Evolutionary conservation across 192 early-diverging fungal species (phyloP).

Genomic region (Spinellus fusiger): DNA sequence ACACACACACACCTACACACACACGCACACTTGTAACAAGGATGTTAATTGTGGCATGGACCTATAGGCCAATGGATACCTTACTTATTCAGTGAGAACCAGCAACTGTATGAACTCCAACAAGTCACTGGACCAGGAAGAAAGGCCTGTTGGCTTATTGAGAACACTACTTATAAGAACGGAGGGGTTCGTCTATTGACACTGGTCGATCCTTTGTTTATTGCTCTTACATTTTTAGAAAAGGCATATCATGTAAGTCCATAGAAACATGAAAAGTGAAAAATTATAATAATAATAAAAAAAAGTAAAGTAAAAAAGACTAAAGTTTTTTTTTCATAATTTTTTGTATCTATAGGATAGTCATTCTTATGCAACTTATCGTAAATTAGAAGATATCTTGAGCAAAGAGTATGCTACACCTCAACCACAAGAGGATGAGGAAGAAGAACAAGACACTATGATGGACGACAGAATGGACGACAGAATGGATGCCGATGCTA

Average conservation of each 20-base stretch:
- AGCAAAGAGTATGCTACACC: slow-evolving; percentile 4
- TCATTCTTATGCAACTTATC: not conserved
- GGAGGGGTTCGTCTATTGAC: slow-evolving; percentile 1
- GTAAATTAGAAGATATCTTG: slow-evolving; percentile 10
- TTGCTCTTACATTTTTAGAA: slow-evolving; percentile 3
- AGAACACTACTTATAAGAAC: slow-evolving; percentile 3
- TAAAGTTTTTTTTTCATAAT: no score
- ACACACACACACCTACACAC: not conserved
- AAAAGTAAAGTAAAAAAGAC: not conserved
- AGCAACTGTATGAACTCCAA: slow-evolving; percentile 7
- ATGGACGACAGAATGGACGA: no score
- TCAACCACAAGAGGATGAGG: no score
- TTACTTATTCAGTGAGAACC: not conserved
- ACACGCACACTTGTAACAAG: not conserved
- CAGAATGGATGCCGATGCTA: not conserved
- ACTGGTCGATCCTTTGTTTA: slow-evolving; percentile 12
- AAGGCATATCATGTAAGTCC: not conserved
- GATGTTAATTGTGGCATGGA: not conserved
- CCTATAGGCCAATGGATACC: not conserved
- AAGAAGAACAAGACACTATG: no score
- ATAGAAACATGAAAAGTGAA: not conserved
- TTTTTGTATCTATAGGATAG: not conserved
- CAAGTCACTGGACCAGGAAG: slow-evolving; percentile 12
- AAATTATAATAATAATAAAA: not conserved
- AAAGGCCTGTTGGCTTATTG: slow-evolving; percentile 6